Percentiles rank a stretch among this genome's conserved stretches.
These are phyloP conservation scores for Trematosphaeria pertusa DNA, from an alignment of 2,329 filamentous ascomycete species.

Conservation along the genomic window DNA sequence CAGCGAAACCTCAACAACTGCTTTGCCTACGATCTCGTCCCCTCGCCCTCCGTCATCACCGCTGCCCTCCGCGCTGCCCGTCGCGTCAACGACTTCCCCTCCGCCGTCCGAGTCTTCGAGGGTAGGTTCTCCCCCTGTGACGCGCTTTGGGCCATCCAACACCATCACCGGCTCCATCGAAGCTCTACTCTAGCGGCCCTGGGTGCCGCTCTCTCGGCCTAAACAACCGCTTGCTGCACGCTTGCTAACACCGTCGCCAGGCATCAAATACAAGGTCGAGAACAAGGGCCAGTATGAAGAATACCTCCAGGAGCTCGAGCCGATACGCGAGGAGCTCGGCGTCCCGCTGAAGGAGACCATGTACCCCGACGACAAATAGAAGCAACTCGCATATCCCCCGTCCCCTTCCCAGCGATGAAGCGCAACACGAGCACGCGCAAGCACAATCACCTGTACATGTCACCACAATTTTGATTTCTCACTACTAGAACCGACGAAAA, in stretches of 20 bases:
- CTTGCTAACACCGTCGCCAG: constrained; percentile 57
- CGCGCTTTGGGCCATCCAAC: not conserved
- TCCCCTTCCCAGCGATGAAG: constrained; percentile 18
- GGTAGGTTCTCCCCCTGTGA: constrained; percentile 64
- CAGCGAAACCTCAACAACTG: constrained; percentile 98
- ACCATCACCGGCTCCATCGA: not conserved
- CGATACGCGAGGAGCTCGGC: constrained; percentile 91
- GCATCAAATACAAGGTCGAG: constrained; percentile 99
- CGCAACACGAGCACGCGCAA: constrained; percentile 20
- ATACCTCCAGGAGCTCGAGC: constrained; percentile 92
- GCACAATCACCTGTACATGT: constrained; percentile 27
- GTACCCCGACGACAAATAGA: constrained; percentile 68
- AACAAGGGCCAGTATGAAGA: constrained; percentile 97
- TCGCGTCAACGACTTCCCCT: constrained; percentile 98
- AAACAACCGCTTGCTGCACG: constrained; percentile 2
- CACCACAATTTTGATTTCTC: constrained; percentile 26
- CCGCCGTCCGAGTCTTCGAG: constrained; percentile 97
- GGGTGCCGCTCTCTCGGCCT: not conserved
- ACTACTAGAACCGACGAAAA: constrained; percentile 3
- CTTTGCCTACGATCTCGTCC: constrained; percentile 99
- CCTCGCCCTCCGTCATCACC: constrained; percentile 86
- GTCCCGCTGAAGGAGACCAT: constrained; percentile 90
- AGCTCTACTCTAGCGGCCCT: not conserved
- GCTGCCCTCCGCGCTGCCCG: constrained; percentile 93
- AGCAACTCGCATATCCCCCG: constrained; percentile 15